phyloP scores from a whole-genome alignment of 177 flowering plant genomes.

The Tripterygium wilfordii region DNA sequence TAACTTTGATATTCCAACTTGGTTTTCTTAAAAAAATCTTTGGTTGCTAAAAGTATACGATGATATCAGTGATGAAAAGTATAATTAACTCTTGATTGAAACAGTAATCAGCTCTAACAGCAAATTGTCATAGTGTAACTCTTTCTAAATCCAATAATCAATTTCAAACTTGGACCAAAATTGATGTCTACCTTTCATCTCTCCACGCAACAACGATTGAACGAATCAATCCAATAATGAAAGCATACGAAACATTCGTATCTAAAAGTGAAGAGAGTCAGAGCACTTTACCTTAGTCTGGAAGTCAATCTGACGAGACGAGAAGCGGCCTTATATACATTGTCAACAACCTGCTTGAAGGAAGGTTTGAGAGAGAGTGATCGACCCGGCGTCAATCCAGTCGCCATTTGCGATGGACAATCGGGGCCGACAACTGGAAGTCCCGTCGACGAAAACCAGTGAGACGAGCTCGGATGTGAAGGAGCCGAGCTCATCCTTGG shows the following conservation, averaged over 20 bases:
- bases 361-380: constrained; percentile 26
- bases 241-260: background rate
- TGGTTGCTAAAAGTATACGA: no score
- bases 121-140: no score
- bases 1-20: no score
- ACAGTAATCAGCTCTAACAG: no score
- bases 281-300: constrained; percentile 35
- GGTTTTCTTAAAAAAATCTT: no score
- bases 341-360: constrained; percentile 30
- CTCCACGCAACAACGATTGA: no score
- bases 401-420: constrained; percentile 35
- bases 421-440: constrained; percentile 32
- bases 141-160: no score
- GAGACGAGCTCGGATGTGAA: constrained; percentile 32
- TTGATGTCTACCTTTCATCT: no score
- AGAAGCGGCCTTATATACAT: constrained; percentile 24
- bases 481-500: constrained; percentile 29
- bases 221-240: no score
- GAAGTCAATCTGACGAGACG: constrained; percentile 45
- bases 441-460: constrained; percentile 37
- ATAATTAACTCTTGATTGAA: no score
- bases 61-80: no score
- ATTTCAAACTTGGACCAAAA: no score
- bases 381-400: constrained; percentile 45
- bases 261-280: background rate